A percentile compares a stretch with the other conserved stretches of the same genome.
These are phyloP conservation scores for Spathaspora passalidarum DNA, from an alignment of 805 yeast genomes.

Conservation along the genomic window DNA sequence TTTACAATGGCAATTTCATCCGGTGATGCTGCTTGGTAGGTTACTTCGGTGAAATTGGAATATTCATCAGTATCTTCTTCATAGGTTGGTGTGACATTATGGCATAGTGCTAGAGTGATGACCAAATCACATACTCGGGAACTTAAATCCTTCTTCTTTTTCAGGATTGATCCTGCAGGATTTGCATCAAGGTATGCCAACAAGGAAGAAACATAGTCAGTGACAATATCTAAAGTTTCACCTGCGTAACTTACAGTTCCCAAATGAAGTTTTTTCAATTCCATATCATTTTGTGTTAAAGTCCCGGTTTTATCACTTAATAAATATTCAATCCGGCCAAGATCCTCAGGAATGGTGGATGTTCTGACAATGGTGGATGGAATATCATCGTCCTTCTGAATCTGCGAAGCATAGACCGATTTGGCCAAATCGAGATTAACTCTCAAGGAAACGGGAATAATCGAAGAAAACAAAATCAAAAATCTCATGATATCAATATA, in stretches of 20 bases:
- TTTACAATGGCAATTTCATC: conserved; percentile 97
- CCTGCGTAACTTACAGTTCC: conserved; percentile 92
- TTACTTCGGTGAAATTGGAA: conserved; percentile 19
- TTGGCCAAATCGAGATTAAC: conserved; percentile 95
- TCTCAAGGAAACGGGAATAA: conserved; percentile 92
- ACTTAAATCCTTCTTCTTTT: conserved; percentile 64
- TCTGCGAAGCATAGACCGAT: conserved; percentile 92
- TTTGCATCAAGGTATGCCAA: conserved; percentile 20
- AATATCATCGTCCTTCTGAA: conserved; percentile 80
- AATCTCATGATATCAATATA: conserved; percentile 88
- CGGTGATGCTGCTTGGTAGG: conserved; percentile 97
- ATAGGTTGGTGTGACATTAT: conserved; percentile 91
- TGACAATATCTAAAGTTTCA: conserved; percentile 87
- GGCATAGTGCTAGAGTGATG: conserved; percentile 87
- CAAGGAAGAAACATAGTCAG: conserved; percentile 52
- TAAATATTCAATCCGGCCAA: conserved; percentile 92
- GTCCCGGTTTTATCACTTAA: conserved; percentile 97
- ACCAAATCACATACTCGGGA: conserved; percentile 76
- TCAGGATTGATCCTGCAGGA: background rate
- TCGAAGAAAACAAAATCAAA: conserved; percentile 86
- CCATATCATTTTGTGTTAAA: conserved; percentile 97
- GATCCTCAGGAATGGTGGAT: conserved; percentile 95
- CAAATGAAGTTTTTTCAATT: conserved; percentile 84
- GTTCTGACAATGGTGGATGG: conserved; percentile 92
- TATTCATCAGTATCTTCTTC: conserved; percentile 63